phyloP scores from a whole-genome alignment of 495 filamentous ascomycete genomes.

The Rhypophila decipiens region DNA sequence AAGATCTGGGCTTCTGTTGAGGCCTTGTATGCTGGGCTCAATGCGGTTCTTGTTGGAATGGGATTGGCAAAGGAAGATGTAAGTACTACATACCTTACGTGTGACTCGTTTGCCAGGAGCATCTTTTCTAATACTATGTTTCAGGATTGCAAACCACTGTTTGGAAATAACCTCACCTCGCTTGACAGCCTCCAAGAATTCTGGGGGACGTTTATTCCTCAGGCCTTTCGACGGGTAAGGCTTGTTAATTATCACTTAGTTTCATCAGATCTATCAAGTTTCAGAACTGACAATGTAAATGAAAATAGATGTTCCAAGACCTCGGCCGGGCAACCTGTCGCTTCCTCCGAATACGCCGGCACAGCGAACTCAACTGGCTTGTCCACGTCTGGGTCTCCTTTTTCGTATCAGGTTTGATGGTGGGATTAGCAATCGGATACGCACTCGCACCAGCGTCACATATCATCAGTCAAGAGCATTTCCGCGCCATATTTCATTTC shows the following conservation, averaged over 20 bases:
- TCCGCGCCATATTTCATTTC: not conserved
- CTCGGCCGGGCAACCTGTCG: not conserved
- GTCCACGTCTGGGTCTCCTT: not conserved
- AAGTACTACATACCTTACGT: too few species aligned
- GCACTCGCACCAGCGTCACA: too few species aligned
- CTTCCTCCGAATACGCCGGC: not conserved
- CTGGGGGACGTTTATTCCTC: slow-evolving; percentile 4
- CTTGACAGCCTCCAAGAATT: slow-evolving; percentile 6
- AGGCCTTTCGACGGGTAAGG: not conserved
- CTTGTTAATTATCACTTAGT: not conserved
- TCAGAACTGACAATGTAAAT: not conserved
- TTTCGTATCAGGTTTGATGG: not conserved
- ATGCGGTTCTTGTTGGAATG: not conserved
- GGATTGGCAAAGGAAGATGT: slow-evolving; percentile 1
- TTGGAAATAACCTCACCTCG: slow-evolving; percentile 1
- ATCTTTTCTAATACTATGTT: too few species aligned
- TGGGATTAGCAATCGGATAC: not conserved
- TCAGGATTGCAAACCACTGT: slow-evolving; percentile 2
- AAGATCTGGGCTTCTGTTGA: not conserved
- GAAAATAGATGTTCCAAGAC: slow-evolving; percentile 3
- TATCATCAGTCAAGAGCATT: too few species aligned
- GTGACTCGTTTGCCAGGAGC: too few species aligned
- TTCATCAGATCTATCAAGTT: not conserved
- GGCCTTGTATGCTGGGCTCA: not conserved
- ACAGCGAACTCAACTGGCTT: not conserved